Evolutionary conservation across 1,284 basidiomycete genomes (phyloP), one percentile per base, ranked within the genome.

Genomic region (Ganoderma boninense): DNA sequence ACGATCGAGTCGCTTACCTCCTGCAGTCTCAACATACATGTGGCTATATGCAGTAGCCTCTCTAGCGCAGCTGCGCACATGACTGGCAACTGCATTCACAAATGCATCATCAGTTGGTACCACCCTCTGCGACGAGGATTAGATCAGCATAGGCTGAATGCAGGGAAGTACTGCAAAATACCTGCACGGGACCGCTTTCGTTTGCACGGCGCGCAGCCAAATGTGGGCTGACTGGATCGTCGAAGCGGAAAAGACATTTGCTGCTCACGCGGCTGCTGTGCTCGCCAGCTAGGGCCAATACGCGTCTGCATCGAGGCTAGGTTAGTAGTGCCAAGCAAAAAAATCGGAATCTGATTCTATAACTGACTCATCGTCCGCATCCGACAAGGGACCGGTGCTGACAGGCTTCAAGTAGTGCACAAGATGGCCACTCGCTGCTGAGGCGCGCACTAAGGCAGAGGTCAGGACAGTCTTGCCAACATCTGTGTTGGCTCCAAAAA

Each of bases 11-110:
- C 23, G 75, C 89, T 86, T 81, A 95, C 95, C 96, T 86, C 97
- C 97, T 10, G 97, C 97, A 6, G 97, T 97, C 83, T 99, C 97
- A 60, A 99, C 83, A 78, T 94, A 98, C 83, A 97, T 89, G 76
- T 92, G 89, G 4, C 87, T 87, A 16, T 77, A 76, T n/a, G 72
- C 70, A 43, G 73, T 65, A 23, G 73, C 66, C 20, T 71, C 70
- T 8, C 76, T 62, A 7, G 90, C 90, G 72, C 88, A 89, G 61
- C 81, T 72, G 29, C 85, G 83, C 14, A 95, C 89, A 77, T 93
- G 89, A 42, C 82, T 82, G 1, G 91, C 87, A 6, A 97, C 85
- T 16, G 92, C 87, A 38, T 87, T 85, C 13, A 94, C 86, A 57
- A 98, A 90, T 3, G 89, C 89, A 23, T 88, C 84, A 76, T 98